Evolutionary conservation across 2,329 filamentous ascomycete species (phyloP), one percentile per base, ranked within the genome.

Genomic region (Sporothrix schenckii): DNA sequence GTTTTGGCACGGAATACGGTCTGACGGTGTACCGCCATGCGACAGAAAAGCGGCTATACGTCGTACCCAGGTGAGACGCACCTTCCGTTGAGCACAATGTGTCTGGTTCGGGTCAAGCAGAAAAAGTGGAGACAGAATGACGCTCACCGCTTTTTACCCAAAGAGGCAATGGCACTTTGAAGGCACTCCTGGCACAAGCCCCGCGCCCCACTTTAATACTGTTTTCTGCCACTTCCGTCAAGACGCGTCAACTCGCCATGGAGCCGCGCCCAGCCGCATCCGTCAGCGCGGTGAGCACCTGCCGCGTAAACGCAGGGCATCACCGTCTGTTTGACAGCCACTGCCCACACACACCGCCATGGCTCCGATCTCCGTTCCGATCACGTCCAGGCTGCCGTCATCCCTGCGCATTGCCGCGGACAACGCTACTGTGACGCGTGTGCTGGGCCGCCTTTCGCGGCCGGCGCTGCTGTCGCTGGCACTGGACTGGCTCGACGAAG

Each of bases 401-500:
- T 85, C 87, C 39, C 84, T 93, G 73, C 89, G 89, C 75, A 85
- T 94, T 76, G 86, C 89, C 70, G 83, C 90, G 10, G 83, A 86
- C 71, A 91, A 90, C 76, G 82, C 86, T 60, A 83, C 88, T 41
- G 86, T 93, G 65, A 78, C 86, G 73, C 92, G 91, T 78, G 84
- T 86, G 53, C 84, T 97, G 65, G 85, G 83, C 72, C 89, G 89
- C 69, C 85, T 96, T 21, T 91, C 92, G 1, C 89, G 92, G 66
- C 82, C 89, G 61, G 88, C 91, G 0, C 85, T 97, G 27, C 81
- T 95, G 34, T 87, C 88, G 0, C 85, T 97, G 10, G 91, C 87
- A 0, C 84, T 93, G 27, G 86, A 91, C 80, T 97, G 93, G 93
- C 87, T 96, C 3, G 87, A 90, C 70, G 87, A 90, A 65, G 82